Percentiles rank a stretch among this genome's conserved stretches.
Evolutionary conservation across 257 asterid species (phyloP).

Genomic region (Solanum tarapatanum): DNA sequence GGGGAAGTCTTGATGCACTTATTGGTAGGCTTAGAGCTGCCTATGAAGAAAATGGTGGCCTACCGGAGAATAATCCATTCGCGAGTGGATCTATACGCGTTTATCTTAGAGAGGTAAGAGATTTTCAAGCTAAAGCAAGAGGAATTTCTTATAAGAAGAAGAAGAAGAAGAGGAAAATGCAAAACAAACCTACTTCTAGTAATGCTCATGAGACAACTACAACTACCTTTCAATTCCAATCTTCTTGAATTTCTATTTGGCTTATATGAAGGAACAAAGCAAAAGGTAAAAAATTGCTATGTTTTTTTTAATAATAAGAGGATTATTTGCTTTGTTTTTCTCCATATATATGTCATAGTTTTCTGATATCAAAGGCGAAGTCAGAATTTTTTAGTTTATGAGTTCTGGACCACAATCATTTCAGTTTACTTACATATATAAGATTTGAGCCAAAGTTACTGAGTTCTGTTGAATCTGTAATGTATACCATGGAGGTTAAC

Average conservation of each 20-base stretch:
- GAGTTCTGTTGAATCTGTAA: neutral
- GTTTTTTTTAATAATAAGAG: neutral
- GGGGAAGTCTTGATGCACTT: constrained; percentile 6
- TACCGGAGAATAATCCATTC: neutral
- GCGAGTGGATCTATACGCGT: constrained; percentile 1
- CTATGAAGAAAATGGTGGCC: constrained; percentile 2
- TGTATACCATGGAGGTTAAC: neutral
- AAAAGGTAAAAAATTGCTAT: neutral
- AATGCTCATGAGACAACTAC: neutral
- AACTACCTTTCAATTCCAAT: constrained; percentile 1
- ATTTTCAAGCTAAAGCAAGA: constrained; percentile 6
- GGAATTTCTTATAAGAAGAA: constrained; percentile 5
- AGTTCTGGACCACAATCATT: neutral
- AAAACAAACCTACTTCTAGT: neutral
- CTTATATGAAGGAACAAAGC: neutral
- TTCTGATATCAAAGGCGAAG: neutral
- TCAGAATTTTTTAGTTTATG: neutral
- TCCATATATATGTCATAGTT: neutral
- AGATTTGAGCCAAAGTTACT: neutral
- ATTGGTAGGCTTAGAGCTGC: constrained; percentile 6
- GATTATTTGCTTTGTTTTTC: neutral
- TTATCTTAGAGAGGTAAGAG: constrained; percentile 5
- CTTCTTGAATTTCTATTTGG: neutral
- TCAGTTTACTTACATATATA: neutral
- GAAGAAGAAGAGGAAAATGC: neutral